Evolutionary conservation across 495 filamentous ascomycete species (phyloP), one percentile per base, ranked within the genome.

Genomic region (Penicillium malachiteum): DNA sequence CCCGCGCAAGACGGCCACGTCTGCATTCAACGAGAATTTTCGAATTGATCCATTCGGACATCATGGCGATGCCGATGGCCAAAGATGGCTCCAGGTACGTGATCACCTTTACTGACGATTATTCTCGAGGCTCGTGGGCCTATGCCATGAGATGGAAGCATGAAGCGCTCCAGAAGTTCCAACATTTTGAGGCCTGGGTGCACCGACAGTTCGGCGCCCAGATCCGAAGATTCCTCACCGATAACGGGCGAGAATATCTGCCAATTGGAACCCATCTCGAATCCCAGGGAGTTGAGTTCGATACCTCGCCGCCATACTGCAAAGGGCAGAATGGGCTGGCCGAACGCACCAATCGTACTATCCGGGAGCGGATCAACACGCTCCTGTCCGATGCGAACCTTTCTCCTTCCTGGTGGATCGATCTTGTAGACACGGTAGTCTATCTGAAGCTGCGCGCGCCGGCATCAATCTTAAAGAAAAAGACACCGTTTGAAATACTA

Each of bases 311-410:
- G 50, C 50, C 50, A 39, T 53, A 53, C 41, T 53, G 50, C 50
- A 50, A 53, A 53, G 50, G 50, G 31, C 50, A 53, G 41, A 53
- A 53, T 53, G 50, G 50, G 10, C 50, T 53, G 50, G 50, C 50
- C n/a, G 50, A 53, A 53, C 50, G 50, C 50, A 53, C 50, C 8
- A 53, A 53, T 43, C 50, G 50, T 18, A 53, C 50, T 53, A 53
- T 46, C 50, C 41, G 50, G 50, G 50, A 53, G 50, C 50, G 50
- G 41, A 53, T 53, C 41, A 53, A 53, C 50, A 53, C 50, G 50
- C 50, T 53, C 50, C 26, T 53, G 50, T 50, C 30, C 17, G 46
- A 53, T 53, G 50, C 48, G 48, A 50, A 50, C 12, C 48, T 39
- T 37, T 34, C 48, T 50, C 33, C 48, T 50, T 50, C 48, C 48